Conservation (phyloP, 306 rosid genomes). For the Quercus parvula region DNA sequence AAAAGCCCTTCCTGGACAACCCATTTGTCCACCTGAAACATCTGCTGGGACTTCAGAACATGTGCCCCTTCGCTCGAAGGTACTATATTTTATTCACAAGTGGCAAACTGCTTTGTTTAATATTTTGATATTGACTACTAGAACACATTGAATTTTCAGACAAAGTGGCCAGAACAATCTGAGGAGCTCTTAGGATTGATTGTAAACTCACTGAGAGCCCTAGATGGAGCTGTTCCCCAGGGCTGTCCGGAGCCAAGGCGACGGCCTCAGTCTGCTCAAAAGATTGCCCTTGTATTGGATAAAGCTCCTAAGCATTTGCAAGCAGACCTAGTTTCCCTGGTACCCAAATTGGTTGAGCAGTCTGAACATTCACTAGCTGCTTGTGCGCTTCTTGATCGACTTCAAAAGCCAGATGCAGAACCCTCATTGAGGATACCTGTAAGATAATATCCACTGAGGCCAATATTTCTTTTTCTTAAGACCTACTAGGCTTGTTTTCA, state of each 20-base stretch:
- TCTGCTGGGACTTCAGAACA: constrained; percentile 66
- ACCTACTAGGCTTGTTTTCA: constrained; percentile 16
- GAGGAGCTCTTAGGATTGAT: constrained; percentile 98
- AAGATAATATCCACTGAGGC: constrained; percentile 32
- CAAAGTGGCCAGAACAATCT: constrained; percentile 98
- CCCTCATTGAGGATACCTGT: constrained; percentile 82
- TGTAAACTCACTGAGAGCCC: constrained; percentile 89
- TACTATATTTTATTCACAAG: constrained; percentile 29
- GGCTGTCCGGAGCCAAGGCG: constrained; percentile 98
- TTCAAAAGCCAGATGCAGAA: constrained; percentile 92
- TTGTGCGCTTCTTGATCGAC: constrained; percentile 80
- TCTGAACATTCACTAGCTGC: constrained; percentile 97
- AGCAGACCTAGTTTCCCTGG: constrained; percentile 81
- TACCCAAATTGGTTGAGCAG: constrained; percentile 93
- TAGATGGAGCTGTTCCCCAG: constrained; percentile 94
- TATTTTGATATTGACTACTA: constrained; percentile 22
- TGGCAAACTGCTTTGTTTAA: constrained; percentile 22
- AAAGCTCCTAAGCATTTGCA: constrained; percentile 96
- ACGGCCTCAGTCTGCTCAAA: constrained; percentile 93
- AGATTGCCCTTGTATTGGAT: constrained; percentile 89
- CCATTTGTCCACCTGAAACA: constrained; percentile 80
- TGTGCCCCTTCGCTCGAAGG: constrained; percentile 72
- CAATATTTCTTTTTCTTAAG: constrained; percentile 14
- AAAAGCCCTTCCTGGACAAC: constrained; percentile 66
- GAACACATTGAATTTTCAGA: constrained; percentile 45